A percentile compares a stretch with the other conserved stretches of the same genome.
Conservation (phyloP, 345 rosid genomes). For the Citrus sp. region DNA sequence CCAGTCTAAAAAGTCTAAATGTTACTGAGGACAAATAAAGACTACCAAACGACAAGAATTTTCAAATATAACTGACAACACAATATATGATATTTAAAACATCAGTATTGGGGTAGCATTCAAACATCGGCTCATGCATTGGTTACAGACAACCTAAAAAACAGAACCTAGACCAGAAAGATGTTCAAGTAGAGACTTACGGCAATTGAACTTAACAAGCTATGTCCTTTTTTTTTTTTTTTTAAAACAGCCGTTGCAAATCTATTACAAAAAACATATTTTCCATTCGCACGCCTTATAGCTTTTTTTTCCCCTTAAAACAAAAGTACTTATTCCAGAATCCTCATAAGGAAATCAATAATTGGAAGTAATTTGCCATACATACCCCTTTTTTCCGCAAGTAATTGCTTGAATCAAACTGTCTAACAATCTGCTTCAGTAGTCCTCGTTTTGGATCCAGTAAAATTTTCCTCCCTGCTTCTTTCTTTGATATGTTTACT, state of each 20-base stretch:
- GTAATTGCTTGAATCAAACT: slow-evolving; percentile 64
- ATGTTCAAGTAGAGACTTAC: slow-evolving; percentile 1
- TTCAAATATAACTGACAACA: not conserved
- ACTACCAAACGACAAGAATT: not conserved
- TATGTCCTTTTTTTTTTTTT: not conserved
- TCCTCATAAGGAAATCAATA: not conserved
- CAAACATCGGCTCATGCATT: not conserved
- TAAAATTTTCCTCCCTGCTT: slow-evolving; percentile 70
- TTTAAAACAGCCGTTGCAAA: too few species aligned
- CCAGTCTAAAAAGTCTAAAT: not conserved
- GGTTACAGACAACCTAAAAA: not conserved
- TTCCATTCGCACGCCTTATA: not conserved
- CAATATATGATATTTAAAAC: not conserved
- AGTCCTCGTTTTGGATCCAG: slow-evolving; percentile 76
- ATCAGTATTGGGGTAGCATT: not conserved
- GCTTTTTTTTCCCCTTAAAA: not conserved
- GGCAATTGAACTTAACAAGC: not conserved
- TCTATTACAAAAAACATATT: not conserved
- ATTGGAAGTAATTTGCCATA: slow-evolving; percentile 9
- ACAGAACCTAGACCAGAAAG: not conserved
- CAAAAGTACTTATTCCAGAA: not conserved
- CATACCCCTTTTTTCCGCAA: slow-evolving; percentile 88
- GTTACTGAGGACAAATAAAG: not conserved
- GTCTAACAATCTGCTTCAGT: slow-evolving; percentile 79
- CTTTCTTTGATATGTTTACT: slow-evolving; percentile 83